These are phyloP conservation scores for Saprolegnia parasitica DNA, from an alignment of 352 stramenopile species.

Conservation along the genomic window DNA sequence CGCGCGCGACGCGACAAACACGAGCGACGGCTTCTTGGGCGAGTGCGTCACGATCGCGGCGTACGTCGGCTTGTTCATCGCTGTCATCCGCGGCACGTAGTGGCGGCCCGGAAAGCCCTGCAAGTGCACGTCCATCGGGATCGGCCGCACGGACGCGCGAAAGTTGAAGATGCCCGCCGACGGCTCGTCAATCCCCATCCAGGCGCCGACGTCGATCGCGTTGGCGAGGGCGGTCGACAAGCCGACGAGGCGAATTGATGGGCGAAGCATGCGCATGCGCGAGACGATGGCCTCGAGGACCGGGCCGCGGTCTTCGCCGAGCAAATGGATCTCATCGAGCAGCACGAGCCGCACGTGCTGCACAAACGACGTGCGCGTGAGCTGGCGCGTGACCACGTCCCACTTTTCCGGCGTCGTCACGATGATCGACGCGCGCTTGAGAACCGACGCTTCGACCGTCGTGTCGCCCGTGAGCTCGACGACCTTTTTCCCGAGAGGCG, in stretches of 20 bases:
- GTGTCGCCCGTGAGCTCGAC: constrained; percentile 97
- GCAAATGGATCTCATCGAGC: constrained; percentile 97
- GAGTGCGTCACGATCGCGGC: constrained; percentile 95
- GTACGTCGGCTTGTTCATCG: constrained; percentile 99
- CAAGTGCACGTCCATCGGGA: constrained; percentile 96
- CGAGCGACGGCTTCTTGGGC: constrained; percentile 89
- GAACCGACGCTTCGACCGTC: constrained; percentile 87
- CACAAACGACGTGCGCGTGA: constrained; percentile 69
- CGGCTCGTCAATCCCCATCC: constrained; percentile 91
- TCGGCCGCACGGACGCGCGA: constrained; percentile 90
- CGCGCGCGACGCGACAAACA: constrained; percentile 98
- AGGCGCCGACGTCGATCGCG: constrained; percentile 92
- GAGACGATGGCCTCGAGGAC: constrained; percentile 90
- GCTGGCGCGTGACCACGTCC: constrained; percentile 95
- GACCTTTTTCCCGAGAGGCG: constrained; percentile 85
- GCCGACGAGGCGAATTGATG: constrained; percentile 88
- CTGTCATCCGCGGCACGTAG: constrained; percentile 97
- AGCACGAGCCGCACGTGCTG: constrained; percentile 86
- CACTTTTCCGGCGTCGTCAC: constrained; percentile 98
- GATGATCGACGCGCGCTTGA: constrained; percentile 93
- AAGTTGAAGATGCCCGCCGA: constrained; percentile 92
- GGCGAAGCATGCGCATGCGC: constrained; percentile 74
- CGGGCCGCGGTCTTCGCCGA: constrained; percentile 93
- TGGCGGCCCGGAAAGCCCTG: constrained; percentile 95
- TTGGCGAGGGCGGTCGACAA: constrained; percentile 97